phyloP scores from a whole-genome alignment of 1,139 yeast genomes.

The Barnettozyma hawaiiensis region DNA sequence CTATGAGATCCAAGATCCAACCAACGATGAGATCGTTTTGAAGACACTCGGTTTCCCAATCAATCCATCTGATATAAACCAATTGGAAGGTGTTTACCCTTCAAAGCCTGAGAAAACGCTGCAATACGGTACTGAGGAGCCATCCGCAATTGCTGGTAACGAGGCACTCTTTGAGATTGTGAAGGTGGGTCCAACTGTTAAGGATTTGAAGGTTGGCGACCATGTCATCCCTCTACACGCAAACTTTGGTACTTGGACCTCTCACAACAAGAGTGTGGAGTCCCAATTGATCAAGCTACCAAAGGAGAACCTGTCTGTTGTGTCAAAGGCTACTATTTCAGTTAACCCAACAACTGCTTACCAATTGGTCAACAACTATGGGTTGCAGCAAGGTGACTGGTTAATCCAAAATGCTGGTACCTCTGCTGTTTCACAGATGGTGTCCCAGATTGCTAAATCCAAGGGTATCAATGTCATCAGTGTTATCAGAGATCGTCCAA shows the following conservation, averaged over 20 bases:
- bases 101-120: constrained; percentile 62
- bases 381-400: constrained; percentile 76
- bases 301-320: constrained; percentile 37
- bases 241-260: constrained; percentile 93
- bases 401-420: constrained; percentile 95
- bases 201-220: constrained; percentile 59
- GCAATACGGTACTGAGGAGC: constrained; percentile 49
- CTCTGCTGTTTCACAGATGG: constrained; percentile 93
- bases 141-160: constrained; percentile 81
- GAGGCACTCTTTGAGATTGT: constrained; percentile 89
- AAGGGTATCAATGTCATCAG: constrained; percentile 80
- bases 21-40: constrained; percentile 33
- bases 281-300: constrained; percentile 49
- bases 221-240: constrained; percentile 87
- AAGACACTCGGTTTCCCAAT: constrained; percentile 74
- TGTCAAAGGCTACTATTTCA: constrained; percentile 80
- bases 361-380: constrained; percentile 74
- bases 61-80: constrained; percentile 89
- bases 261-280: constrained; percentile 58
- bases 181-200: constrained; percentile 52
- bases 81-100: constrained; percentile 90
- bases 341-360: constrained; percentile 94
- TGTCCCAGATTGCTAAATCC: constrained; percentile 76
- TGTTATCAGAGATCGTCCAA: constrained; percentile 80
- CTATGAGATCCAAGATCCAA: constrained; percentile 44